Evolutionary conservation across 306 rosid species (phyloP).

Genomic region (Oemleria cerasiformis): DNA sequence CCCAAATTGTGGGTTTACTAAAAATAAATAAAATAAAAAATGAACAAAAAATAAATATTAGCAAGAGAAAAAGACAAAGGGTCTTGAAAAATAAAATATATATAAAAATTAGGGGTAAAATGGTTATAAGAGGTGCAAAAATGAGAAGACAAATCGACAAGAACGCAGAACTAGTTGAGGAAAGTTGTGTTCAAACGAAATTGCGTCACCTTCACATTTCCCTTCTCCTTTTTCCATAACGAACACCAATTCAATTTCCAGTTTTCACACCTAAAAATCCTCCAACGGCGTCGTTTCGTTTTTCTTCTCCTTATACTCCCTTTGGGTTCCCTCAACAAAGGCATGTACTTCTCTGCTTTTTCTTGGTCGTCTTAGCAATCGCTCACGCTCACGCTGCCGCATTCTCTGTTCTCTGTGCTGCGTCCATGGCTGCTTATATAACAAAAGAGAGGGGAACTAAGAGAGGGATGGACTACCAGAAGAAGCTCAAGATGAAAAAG

Average conservation of each 20-base stretch:
- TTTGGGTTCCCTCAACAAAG: not conserved
- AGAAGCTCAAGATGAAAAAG: slow-evolving; percentile 4
- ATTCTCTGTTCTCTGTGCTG: not conserved
- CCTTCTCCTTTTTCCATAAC: not conserved
- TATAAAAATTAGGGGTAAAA: not conserved
- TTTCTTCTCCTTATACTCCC: not conserved
- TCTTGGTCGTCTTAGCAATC: not conserved
- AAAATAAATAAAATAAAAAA: not conserved
- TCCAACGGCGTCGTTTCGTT: slow-evolving; percentile 3
- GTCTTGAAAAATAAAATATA: not conserved
- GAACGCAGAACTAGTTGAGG: slow-evolving; percentile 15
- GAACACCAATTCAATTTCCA: not conserved
- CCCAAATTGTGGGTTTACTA: not conserved
- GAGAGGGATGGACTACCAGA: slow-evolving; percentile 5
- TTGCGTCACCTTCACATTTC: not conserved
- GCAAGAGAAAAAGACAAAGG: not conserved
- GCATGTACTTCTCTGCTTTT: slow-evolving; percentile 1
- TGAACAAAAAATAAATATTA: not conserved
- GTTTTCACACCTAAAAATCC: not conserved
- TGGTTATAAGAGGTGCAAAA: not conserved
- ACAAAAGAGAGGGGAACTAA: not conserved
- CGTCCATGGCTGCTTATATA: not conserved
- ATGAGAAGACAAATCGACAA: not conserved
- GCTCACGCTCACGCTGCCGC: not conserved
- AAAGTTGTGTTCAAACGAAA: not conserved